phyloP scores from a whole-genome alignment of 306 rosid genomes.

The Mucuna pruriens region DNA sequence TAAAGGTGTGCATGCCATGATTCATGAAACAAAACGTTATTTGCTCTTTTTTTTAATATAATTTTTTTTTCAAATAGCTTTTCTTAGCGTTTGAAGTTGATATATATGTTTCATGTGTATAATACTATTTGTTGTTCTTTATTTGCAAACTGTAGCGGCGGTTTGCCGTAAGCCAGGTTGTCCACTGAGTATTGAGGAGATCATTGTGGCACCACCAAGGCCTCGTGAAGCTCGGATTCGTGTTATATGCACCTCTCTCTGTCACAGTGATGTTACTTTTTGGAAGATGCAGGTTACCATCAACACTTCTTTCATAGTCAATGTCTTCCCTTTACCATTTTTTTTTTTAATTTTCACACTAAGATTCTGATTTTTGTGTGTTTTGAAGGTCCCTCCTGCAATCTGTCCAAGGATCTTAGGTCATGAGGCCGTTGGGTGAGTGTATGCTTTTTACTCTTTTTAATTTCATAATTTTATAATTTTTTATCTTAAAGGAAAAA shows the following conservation, averaged over 20 bases:
- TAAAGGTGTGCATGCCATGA: constrained; percentile 51
- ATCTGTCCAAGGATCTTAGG: constrained; percentile 80
- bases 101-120: not conserved
- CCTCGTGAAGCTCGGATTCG: constrained; percentile 72
- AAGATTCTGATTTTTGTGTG: too few species aligned
- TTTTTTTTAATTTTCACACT: not conserved
- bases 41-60: not conserved
- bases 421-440: constrained; percentile 91
- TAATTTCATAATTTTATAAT: not conserved
- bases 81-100: not conserved
- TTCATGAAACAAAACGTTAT: not conserved
- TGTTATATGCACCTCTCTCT: constrained; percentile 73
- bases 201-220: constrained; percentile 84
- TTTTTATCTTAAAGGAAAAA: too few species aligned
- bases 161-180: constrained; percentile 67
- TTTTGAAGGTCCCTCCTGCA: constrained; percentile 64
- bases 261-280: constrained; percentile 77
- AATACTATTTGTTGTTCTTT: not conserved
- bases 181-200: constrained; percentile 70
- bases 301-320: not conserved
- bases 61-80: not conserved
- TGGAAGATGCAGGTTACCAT: constrained; percentile 72
- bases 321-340: not conserved
- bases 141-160: constrained; percentile 57
- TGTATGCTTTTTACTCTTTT: not conserved